These are phyloP conservation scores for Termitomyces sp. DNA, from an alignment of 768 basidiomycete species.

Conservation along the genomic window DNA sequence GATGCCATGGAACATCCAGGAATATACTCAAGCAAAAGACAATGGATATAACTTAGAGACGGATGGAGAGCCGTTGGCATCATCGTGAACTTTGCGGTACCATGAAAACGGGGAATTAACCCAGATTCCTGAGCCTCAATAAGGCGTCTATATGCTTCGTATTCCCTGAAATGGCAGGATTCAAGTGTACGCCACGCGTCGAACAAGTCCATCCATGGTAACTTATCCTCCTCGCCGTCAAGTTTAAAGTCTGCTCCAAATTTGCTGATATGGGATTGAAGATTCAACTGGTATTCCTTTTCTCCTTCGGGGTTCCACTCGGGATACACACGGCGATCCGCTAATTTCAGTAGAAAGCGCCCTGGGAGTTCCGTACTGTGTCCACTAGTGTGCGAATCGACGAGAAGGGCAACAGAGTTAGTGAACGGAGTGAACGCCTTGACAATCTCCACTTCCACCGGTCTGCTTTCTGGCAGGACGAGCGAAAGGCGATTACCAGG, in stretches of 20 bases:
- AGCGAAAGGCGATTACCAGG: too few relatives aligned
- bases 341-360: not conserved
- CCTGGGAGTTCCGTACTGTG: not conserved
- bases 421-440: not conserved
- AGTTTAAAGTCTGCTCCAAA: too few relatives aligned
- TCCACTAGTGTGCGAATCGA: not conserved
- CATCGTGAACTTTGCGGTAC: not conserved
- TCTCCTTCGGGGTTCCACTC: not conserved
- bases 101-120: not conserved
- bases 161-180: not conserved
- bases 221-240: not conserved
- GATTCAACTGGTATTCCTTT: not conserved
- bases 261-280: not conserved
- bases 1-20: not conserved
- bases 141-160: not conserved
- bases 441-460: not conserved
- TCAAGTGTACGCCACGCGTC: not conserved
- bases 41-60: not conserved
- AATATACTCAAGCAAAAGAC: slow-evolving; percentile 5
- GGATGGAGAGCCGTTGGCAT: too few relatives aligned
- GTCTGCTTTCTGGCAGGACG: not conserved
- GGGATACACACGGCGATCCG: not conserved
- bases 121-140: not conserved
- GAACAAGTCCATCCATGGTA: not conserved
- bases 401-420: not conserved